These are phyloP conservation scores for Phyllosticta ampelicida DNA, from an alignment of 2,329 filamentous ascomycete species.

Conservation along the genomic window DNA sequence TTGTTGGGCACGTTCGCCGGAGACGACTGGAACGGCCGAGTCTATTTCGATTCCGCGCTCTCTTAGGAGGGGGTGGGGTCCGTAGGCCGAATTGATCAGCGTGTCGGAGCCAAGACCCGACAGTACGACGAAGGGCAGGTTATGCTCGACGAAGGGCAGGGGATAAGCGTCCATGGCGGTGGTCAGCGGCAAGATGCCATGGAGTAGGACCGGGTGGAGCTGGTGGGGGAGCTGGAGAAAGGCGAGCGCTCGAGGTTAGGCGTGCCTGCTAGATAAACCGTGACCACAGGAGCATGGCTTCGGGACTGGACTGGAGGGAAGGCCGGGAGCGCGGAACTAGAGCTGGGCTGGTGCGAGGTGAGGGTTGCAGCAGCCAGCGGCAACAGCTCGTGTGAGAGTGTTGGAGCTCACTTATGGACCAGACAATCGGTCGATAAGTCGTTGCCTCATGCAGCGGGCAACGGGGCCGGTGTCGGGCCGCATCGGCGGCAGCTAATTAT, in stretches of 20 bases:
- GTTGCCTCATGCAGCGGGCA: no score
- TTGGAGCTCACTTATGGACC: no score
- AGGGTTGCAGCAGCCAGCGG: no score
- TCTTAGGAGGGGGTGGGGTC: constrained; percentile 38
- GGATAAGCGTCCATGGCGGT: constrained; percentile 67
- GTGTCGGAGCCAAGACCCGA: constrained; percentile 54
- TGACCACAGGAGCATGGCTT: no score
- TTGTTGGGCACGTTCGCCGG: constrained; percentile 52
- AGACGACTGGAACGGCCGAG: constrained; percentile 60
- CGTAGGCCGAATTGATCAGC: constrained; percentile 8
- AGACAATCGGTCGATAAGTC: no score
- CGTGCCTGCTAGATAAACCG: constrained; percentile 1
- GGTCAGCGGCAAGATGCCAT: constrained; percentile 7
- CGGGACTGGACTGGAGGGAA: no score
- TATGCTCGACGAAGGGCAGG: constrained; percentile 69
- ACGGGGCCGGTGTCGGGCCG: no score
- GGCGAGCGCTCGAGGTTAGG: background rate
- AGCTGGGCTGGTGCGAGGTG: no score
- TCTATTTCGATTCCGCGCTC: constrained; percentile 43
- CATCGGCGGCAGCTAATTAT: no score
- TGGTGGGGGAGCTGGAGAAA: background rate
- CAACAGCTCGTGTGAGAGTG: no score
- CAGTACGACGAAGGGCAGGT: constrained; percentile 72
- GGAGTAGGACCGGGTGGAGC: background rate
- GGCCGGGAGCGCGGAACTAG: no score